A percentile compares a stretch with the other conserved stretches of the same genome.
Conservation (phyloP, 306 rosid species). For the Glycine soja region DNA sequence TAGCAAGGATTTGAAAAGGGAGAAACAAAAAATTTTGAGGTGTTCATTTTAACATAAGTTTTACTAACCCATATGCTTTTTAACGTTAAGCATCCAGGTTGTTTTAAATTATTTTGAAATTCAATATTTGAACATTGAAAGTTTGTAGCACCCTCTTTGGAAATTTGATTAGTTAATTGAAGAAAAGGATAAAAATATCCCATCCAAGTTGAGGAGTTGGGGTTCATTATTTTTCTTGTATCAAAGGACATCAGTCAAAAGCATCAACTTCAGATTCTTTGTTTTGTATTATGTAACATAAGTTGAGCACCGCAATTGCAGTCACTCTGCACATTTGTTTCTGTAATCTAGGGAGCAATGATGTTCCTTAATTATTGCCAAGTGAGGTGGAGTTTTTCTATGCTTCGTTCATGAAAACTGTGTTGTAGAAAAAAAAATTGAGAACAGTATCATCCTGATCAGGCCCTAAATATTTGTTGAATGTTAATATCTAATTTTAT, state of each 20-base stretch:
- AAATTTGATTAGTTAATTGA: slow-evolving; percentile 6
- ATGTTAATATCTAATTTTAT: slow-evolving; percentile 4
- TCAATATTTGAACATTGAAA: slow-evolving; percentile 5
- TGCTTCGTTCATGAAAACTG: neutral
- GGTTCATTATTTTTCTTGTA: neutral
- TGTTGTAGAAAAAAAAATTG: neutral
- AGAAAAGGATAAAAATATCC: slow-evolving; percentile 18
- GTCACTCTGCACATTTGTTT: neutral
- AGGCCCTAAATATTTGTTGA: neutral
- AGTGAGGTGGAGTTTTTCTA: neutral
- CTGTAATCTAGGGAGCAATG: neutral
- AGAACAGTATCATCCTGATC: neutral
- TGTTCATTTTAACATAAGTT: slow-evolving; percentile 42
- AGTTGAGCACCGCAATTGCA: neutral
- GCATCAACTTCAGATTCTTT: neutral
- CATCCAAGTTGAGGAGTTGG: neutral
- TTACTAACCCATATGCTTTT: slow-evolving; percentile 14
- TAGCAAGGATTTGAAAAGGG: slow-evolving; percentile 55
- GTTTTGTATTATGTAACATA: neutral
- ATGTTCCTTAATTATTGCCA: neutral
- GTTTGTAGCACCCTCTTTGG: neutral
- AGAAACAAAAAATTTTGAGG: slow-evolving; percentile 73
- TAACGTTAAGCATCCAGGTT: neutral
- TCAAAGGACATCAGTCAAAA: neutral
- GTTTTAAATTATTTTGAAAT: slow-evolving; percentile 5